Percentiles rank a stretch among this genome's conserved stretches.
Evolutionary conservation across 352 stramenopile species (phyloP).

Genomic region (Phytophthora tentaculata): DNA sequence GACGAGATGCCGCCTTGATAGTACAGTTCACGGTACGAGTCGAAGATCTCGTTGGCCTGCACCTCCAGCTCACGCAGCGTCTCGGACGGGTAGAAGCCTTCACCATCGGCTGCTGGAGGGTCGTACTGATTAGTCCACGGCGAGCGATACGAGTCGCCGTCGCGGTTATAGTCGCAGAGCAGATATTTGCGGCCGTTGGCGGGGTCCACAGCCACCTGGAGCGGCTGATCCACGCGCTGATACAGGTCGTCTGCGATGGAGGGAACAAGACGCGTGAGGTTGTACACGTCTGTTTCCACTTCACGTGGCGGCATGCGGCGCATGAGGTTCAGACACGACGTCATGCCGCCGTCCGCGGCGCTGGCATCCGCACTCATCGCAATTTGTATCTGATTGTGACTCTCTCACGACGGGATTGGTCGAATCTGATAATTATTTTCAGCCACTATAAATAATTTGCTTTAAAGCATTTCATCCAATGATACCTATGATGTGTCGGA

Average conservation of each 20-base stretch:
- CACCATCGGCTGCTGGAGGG: constrained; percentile 70
- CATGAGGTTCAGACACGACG: constrained; percentile 89
- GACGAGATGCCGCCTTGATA: constrained; percentile 94
- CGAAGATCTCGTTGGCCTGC: constrained; percentile 96
- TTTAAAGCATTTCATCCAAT: not conserved
- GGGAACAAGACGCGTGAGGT: constrained; percentile 83
- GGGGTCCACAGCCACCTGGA: constrained; percentile 88
- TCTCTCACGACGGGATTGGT: constrained; percentile 15
- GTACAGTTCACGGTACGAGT: constrained; percentile 97
- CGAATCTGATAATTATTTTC: constrained; percentile 21
- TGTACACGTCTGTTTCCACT: constrained; percentile 86
- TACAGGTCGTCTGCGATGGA: constrained; percentile 91
- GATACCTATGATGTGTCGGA: not conserved
- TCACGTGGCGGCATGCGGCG: constrained; percentile 88
- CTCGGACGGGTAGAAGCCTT: constrained; percentile 92
- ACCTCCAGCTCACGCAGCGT: constrained; percentile 92
- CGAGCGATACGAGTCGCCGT: constrained; percentile 92
- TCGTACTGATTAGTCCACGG: constrained; percentile 96
- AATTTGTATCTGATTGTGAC: constrained; percentile 11
- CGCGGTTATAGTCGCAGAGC: constrained; percentile 95
- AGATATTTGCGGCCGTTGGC: constrained; percentile 92
- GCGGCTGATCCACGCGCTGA: constrained; percentile 93
- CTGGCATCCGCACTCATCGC: constrained; percentile 24
- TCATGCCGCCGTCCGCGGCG: constrained; percentile 58
- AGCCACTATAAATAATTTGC: constrained; percentile 8